Evolutionary conservation across 495 filamentous ascomycete genomes (phyloP).

Genomic region (Daldinia loculata): DNA sequence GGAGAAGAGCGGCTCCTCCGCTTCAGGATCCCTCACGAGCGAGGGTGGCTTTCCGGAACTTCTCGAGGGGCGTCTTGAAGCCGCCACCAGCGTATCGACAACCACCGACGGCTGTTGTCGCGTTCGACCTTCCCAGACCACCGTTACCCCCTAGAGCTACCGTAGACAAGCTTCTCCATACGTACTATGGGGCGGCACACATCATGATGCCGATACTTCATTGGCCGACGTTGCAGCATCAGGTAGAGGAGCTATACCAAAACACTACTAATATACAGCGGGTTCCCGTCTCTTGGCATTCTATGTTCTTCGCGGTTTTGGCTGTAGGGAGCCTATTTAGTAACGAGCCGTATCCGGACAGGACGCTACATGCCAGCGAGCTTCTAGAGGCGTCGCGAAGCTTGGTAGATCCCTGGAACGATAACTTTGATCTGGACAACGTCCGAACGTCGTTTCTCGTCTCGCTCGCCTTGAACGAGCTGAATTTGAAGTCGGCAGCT

Average conservation of each 20-base stretch:
- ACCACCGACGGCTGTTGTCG: constrained; percentile 54
- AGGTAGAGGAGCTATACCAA: constrained; percentile 79
- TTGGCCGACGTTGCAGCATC: constrained; percentile 82
- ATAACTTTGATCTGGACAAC: constrained; percentile 82
- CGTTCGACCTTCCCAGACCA: constrained; percentile 65
- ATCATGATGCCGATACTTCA: constrained; percentile 84
- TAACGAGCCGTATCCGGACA: constrained; percentile 59
- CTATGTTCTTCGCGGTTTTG: constrained; percentile 84
- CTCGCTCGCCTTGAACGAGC: constrained; percentile 83
- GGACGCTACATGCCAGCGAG: constrained; percentile 69
- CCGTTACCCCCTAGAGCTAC: constrained; percentile 73
- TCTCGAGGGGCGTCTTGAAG: constrained; percentile 82
- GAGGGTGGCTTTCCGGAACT: constrained; percentile 75
- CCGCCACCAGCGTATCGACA: constrained; percentile 76
- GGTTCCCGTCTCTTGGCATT: constrained; percentile 77
- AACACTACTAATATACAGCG: constrained; percentile 68
- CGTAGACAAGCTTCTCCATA: constrained; percentile 77
- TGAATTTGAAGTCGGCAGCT: constrained; percentile 86
- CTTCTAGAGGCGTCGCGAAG: constrained; percentile 76
- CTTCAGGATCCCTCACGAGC: constrained; percentile 73
- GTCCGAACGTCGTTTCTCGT: constrained; percentile 75
- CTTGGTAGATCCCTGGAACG: constrained; percentile 82
- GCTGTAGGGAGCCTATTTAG: constrained; percentile 85
- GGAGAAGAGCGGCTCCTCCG: constrained; percentile 64
- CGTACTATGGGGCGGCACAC: constrained; percentile 82